These are phyloP conservation scores for Clarireedia monteithiana DNA, from an alignment of 2,329 filamentous ascomycete species.

Conservation along the genomic window DNA sequence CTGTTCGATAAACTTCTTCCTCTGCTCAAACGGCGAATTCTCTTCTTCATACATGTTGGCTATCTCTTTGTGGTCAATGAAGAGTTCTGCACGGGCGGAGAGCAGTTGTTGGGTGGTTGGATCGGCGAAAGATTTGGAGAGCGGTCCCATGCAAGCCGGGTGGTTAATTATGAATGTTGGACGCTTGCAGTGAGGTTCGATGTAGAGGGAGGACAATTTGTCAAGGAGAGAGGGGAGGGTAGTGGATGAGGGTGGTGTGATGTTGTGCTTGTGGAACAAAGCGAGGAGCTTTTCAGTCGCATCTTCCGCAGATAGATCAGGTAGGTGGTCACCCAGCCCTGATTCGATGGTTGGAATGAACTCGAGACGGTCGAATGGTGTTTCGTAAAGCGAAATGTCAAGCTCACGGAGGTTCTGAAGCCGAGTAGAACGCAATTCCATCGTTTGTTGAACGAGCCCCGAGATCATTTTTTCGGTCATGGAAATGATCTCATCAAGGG, in stretches of 20 bases:
- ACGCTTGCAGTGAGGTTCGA: conserved; percentile 66
- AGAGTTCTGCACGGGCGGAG: conserved; percentile 77
- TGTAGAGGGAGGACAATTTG: conserved; percentile 63
- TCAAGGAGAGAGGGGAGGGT: conserved; percentile 71
- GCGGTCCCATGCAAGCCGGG: conserved; percentile 81
- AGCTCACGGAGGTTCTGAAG: conserved; percentile 40
- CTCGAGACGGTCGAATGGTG: conserved; percentile 61
- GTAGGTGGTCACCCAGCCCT: conserved; percentile 43
- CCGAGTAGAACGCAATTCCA: conserved; percentile 37
- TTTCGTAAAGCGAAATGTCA: conserved; percentile 40
- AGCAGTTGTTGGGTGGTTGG: conserved; percentile 64
- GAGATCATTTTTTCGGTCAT: conserved; percentile 67
- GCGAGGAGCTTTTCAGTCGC: conserved; percentile 52
- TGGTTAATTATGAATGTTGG: conserved; percentile 87
- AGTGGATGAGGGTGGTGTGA: conserved; percentile 42
- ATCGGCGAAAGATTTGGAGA: conserved; percentile 80
- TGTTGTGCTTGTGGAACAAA: conserved; percentile 42
- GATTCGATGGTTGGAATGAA: conserved; percentile 76
- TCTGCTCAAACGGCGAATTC: conserved; percentile 82
- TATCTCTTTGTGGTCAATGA: conserved; percentile 71
- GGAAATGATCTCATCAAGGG: conserved; percentile 64
- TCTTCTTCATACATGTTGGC: conserved; percentile 99
- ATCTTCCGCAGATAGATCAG: conserved; percentile 35
- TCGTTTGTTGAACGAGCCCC: conserved; percentile 47
- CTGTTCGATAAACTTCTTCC: conserved; percentile 68